These are phyloP conservation scores for Cenococcum geophilum DNA, from an alignment of 495 filamentous ascomycete species.

Conservation along the genomic window DNA sequence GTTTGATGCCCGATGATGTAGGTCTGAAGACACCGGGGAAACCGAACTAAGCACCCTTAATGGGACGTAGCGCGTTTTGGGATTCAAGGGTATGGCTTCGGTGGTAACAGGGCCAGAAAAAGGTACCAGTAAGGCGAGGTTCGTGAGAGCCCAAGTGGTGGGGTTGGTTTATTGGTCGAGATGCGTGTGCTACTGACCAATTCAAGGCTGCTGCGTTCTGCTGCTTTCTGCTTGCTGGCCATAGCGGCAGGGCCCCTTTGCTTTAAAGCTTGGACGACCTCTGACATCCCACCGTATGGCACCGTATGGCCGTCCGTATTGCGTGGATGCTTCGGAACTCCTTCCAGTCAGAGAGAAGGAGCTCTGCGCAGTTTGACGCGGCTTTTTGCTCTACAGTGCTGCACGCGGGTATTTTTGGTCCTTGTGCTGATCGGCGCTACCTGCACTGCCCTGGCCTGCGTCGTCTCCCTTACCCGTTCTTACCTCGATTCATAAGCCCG, in stretches of 20 bases:
- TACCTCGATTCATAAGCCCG: not conserved
- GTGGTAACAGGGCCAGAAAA: not conserved
- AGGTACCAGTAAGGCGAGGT: slow-evolving; percentile 1
- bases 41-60: not conserved
- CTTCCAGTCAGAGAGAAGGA: not conserved
- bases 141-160: not conserved
- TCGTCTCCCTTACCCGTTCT: slow-evolving; percentile 4
- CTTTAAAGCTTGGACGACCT: not conserved
- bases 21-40: slow-evolving; percentile 7
- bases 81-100: not conserved
- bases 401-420: not conserved
- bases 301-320: not conserved
- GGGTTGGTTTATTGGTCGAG: not conserved
- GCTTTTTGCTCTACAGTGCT: not conserved
- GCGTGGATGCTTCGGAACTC: not conserved
- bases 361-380: not conserved
- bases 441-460: not conserved
- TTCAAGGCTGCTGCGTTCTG: not conserved
- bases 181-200: not conserved
- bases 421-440: not conserved
- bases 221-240: not conserved
- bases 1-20: slow-evolving; percentile 30
- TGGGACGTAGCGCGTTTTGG: not conserved
- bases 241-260: not conserved
- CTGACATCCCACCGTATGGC: not conserved